A percentile compares a stretch with the other conserved stretches of the same genome.
phyloP scores from a whole-genome alignment of 176 grass and related monocot genomes.

The Leersia perrieri region DNA sequence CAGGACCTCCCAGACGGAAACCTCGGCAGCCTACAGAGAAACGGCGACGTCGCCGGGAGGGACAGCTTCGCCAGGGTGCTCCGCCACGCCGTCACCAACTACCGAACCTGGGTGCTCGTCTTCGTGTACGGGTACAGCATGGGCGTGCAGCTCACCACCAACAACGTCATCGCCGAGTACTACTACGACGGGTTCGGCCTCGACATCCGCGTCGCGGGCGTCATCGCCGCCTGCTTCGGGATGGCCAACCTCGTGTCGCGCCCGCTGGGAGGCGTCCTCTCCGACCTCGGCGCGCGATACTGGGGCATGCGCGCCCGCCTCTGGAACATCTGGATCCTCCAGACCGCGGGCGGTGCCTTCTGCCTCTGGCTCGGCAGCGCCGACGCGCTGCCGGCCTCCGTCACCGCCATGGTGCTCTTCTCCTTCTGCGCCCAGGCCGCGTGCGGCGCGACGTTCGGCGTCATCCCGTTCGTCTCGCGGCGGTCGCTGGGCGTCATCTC shows the following conservation, averaged over 20 bases:
- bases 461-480: slow-evolving; percentile 72
- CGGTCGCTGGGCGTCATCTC: slow-evolving; percentile 73
- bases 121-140: slow-evolving; percentile 84
- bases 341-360: slow-evolving; percentile 81
- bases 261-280: slow-evolving; percentile 60
- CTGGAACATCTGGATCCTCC: slow-evolving; percentile 92
- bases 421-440: slow-evolving; percentile 85
- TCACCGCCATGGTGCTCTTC: slow-evolving; percentile 75
- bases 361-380: slow-evolving; percentile 66
- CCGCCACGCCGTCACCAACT: slow-evolving; percentile 62
- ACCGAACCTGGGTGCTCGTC: slow-evolving; percentile 88
- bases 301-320: slow-evolving; percentile 79
- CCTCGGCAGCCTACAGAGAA: slow-evolving; percentile 55
- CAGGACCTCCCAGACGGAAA: slow-evolving; percentile 91
- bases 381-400: slow-evolving; percentile 40
- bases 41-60: slow-evolving; percentile 48
- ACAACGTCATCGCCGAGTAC: slow-evolving; percentile 96
- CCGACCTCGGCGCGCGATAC: slow-evolving; percentile 49
- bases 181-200: slow-evolving; percentile 74
- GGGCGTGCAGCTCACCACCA: slow-evolving; percentile 88
- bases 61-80: slow-evolving; percentile 82
- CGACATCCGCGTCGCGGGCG: slow-evolving; percentile 64
- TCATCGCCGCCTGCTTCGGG: slow-evolving; percentile 82
- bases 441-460: slow-evolving; percentile 71
- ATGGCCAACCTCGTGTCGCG: slow-evolving; percentile 83